Evolutionary conservation across 345 rosid genomes (phyloP).

Genomic region (Balakata baccata): DNA sequence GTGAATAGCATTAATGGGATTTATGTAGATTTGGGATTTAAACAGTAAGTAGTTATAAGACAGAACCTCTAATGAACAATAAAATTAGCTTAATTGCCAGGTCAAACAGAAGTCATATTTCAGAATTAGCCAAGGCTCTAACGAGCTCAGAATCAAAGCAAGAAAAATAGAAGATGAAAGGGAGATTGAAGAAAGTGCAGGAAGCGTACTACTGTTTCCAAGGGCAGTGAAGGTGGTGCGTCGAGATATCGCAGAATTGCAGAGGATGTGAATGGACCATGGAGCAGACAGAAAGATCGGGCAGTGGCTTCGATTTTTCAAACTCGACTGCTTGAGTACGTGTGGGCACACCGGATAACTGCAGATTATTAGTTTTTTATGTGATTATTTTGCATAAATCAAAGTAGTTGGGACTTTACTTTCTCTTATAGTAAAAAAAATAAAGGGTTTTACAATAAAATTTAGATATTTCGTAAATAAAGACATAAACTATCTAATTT

Average conservation of each 20-base stretch:
- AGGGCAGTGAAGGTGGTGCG: neutral
- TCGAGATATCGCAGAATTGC: neutral
- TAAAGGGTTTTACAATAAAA: too few relatives aligned
- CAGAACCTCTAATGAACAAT: neutral
- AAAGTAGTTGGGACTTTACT: too few relatives aligned
- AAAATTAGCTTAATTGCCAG: neutral
- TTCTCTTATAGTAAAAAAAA: too few relatives aligned
- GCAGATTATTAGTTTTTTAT: too few relatives aligned
- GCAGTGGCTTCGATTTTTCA: neutral
- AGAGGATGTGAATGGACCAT: neutral
- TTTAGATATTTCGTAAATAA: too few relatives aligned
- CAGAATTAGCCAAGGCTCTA: neutral
- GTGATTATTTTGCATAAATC: too few relatives aligned
- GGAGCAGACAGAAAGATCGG: too few relatives aligned
- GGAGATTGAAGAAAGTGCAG: neutral
- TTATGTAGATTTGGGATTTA: neutral
- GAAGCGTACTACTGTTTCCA: conserved; percentile 2
- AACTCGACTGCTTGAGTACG: neutral
- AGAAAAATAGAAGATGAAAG: too few relatives aligned
- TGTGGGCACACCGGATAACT: too few relatives aligned
- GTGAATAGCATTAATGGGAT: neutral
- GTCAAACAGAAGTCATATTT: neutral
- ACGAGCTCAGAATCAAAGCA: neutral
- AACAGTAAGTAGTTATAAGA: neutral
- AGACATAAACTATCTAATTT: too few relatives aligned